These are phyloP conservation scores for Amborella trichopoda DNA, from an alignment of 164 flowering plant genomes.

Conservation along the genomic window DNA sequence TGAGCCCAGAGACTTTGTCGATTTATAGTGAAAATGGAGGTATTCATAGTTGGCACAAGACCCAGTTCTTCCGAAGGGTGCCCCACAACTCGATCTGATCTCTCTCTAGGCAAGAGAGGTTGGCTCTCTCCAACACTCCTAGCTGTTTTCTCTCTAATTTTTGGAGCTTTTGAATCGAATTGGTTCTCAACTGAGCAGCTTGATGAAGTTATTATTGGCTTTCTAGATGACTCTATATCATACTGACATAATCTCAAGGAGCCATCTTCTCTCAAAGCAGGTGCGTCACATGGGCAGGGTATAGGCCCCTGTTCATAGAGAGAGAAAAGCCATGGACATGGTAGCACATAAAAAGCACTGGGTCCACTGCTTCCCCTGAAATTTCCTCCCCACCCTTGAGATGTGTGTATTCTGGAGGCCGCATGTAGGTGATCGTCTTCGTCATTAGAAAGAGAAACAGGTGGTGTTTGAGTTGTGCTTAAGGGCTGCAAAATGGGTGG, in stretches of 20 bases:
- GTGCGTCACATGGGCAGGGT: conserved; percentile 6
- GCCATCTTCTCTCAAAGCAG: conserved; percentile 9
- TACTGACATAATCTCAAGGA: conserved; percentile 8
- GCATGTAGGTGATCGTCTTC: too few species aligned
- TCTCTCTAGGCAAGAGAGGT: too few species aligned
- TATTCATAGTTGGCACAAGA: conserved; percentile 8
- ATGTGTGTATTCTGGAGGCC: too few species aligned
- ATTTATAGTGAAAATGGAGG: conserved; percentile 4
- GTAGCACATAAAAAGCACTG: conserved; percentile 35
- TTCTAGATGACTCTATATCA: conserved; percentile 17
- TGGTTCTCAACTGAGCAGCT: too few species aligned
- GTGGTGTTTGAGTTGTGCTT: conserved; percentile 11
- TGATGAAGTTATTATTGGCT: conserved; percentile 1
- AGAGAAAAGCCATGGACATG: conserved; percentile 55
- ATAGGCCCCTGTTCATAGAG: conserved; percentile 18
- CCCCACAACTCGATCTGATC: too few species aligned
- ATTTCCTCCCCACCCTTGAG: too few species aligned
- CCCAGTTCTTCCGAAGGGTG: conserved; percentile 10
- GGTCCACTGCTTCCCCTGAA: too few species aligned
- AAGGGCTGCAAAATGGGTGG: conserved; percentile 19
- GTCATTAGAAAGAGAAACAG: conserved; percentile 2
- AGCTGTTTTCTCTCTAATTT: too few species aligned
- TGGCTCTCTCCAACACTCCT: too few species aligned
- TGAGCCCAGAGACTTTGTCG: too few species aligned
- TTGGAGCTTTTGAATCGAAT: too few species aligned